Evolutionary conservation across 2,329 filamentous ascomycete genomes (phyloP).

Genomic region (Colletotrichum sp.): DNA sequence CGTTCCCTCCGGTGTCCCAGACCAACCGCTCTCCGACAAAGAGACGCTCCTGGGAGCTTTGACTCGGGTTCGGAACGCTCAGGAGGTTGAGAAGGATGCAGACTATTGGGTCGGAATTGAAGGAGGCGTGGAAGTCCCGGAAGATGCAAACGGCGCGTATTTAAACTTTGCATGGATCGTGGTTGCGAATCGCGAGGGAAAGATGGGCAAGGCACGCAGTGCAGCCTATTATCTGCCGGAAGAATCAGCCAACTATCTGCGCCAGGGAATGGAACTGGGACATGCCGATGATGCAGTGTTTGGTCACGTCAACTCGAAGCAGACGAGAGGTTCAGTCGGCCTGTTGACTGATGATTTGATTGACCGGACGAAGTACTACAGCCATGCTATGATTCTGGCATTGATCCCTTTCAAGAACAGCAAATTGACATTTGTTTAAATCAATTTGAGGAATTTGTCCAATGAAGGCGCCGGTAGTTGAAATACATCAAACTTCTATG

Average conservation of each 20-base stretch:
- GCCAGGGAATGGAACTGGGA: conserved; percentile 42
- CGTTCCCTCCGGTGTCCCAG: conserved; percentile 41
- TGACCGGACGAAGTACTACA: conserved; percentile 39
- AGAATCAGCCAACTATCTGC: conserved; percentile 38
- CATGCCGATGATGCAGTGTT: conserved; percentile 43
- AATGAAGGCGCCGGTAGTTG: neutral
- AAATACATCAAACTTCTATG: neutral
- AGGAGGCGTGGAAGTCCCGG: conserved; percentile 37
- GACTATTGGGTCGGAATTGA: conserved; percentile 47
- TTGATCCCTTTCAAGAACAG: conserved; percentile 44
- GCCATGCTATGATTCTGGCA: conserved; percentile 43
- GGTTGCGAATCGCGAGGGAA: conserved; percentile 30
- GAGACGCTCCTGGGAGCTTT: conserved; percentile 42
- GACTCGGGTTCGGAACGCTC: conserved; percentile 39
- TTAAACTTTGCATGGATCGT: conserved; percentile 47
- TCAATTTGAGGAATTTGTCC: neutral
- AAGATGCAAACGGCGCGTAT: conserved; percentile 26
- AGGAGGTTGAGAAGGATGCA: conserved; percentile 30
- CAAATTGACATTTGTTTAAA: conserved; percentile 31
- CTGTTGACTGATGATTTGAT: conserved; percentile 42
- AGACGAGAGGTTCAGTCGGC: conserved; percentile 42
- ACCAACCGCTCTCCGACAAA: conserved; percentile 42
- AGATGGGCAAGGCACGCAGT: conserved; percentile 40
- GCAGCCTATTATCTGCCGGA: conserved; percentile 40
- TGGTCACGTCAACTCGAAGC: conserved; percentile 40